Evolutionary conservation across 2,329 filamentous ascomycete genomes (phyloP), one percentile per base, ranked within the genome.

Genomic region (Bipolaris sorokiniana): DNA sequence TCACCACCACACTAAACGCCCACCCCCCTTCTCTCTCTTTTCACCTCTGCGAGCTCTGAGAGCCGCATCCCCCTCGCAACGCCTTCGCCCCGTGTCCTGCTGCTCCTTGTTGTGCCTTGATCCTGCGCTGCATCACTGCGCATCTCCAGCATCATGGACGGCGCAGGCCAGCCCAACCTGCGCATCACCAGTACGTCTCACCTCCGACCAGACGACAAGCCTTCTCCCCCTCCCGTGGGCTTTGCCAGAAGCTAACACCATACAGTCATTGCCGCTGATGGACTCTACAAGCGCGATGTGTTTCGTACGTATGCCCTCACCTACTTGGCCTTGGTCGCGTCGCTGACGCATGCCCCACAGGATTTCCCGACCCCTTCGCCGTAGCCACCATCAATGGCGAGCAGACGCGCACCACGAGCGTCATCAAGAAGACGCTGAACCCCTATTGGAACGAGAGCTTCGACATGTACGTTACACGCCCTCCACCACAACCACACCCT

Each of bases 381-480:
- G 95, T 99, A 65, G 94, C 93, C 68, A 99, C 95, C 56, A 88
- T 98, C 79, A 94, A 93, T 79, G 95, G 95, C 77, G 95, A 99
- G 80, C 95, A 99, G 82, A 99, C 95, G 56, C 92, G 93, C 79
- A 98, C 95, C n/a, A 99, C 95, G 10, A 89, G 89, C 36, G 95
- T 98, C 67, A 96, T 95, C 78, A 98, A 97, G 81, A 90, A 95
- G 80, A 98, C 95, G 10, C 82, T 99, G 78, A 98, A 97, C 78
- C 95, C 95, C n/a, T 99, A 99, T 78, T 99, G 95, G 95, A 99
- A 99, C 79, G 95, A 99, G 82, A 92, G 88, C 75, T 99, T 99
- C 81, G 95, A 99, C 79, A 90, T 99, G 95, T 98, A 87, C 71
- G 89, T 69, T 52, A 48, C 45, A 22, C 51, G 31, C 28, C 48